A percentile compares a stretch with the other conserved stretches of the same genome.
phyloP scores from a whole-genome alignment of 352 stramenopile genomes.

The Phytophthora ohioensis region DNA sequence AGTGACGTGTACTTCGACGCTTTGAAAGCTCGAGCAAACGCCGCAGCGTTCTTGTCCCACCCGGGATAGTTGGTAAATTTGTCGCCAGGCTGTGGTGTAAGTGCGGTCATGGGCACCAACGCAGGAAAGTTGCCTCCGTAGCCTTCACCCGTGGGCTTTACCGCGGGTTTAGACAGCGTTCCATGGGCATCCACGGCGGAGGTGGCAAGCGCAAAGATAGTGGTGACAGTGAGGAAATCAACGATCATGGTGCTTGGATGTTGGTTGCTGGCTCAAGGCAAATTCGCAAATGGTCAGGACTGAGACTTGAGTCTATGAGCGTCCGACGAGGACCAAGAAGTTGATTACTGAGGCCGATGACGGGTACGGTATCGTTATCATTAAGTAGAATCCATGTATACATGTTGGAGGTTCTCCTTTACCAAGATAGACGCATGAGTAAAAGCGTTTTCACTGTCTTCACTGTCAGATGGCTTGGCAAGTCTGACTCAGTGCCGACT shows the following conservation, averaged over 20 bases:
- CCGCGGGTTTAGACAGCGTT: constrained; percentile 13
- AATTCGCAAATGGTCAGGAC: constrained; percentile 21
- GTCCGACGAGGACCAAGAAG: too few relatives aligned
- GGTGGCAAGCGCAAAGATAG: neutral
- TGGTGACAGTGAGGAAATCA: constrained; percentile 1
- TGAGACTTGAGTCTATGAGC: neutral
- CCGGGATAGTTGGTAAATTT: constrained; percentile 28
- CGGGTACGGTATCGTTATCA: too few relatives aligned
- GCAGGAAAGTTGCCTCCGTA: constrained; percentile 28
- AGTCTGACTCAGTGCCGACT: too few relatives aligned
- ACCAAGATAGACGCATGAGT: neutral
- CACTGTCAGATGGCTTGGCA: too few relatives aligned
- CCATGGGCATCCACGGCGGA: constrained; percentile 20
- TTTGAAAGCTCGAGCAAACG: constrained; percentile 21
- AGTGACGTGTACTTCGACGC: constrained; percentile 24
- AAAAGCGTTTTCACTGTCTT: neutral
- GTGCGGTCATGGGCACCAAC: constrained; percentile 14
- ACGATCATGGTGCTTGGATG: constrained; percentile 12
- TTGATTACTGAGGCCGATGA: constrained; percentile 19
- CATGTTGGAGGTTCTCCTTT: too few relatives aligned
- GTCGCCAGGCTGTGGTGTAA: constrained; percentile 18
- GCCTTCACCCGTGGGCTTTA: constrained; percentile 19
- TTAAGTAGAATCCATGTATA: too few relatives aligned
- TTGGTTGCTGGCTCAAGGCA: neutral
- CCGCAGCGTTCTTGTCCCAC: constrained; percentile 16